These are phyloP conservation scores for Cercospora beticola DNA, from an alignment of 2,329 filamentous ascomycete genomes.

Conservation along the genomic window DNA sequence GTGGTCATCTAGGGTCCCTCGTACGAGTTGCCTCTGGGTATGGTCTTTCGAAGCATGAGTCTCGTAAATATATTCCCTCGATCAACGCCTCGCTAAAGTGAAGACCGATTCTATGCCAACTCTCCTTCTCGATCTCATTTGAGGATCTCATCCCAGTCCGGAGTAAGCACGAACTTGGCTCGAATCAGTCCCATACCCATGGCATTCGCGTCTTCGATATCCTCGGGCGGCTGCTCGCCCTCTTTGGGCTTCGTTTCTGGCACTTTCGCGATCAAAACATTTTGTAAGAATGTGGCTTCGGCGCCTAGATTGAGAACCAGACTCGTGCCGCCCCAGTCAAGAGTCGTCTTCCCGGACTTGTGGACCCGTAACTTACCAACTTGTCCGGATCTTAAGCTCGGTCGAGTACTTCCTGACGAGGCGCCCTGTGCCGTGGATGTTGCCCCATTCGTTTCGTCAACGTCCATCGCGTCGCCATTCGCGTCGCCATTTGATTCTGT, in stretches of 20 bases:
- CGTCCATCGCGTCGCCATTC: slow-evolving; percentile 26
- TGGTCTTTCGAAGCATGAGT: background rate
- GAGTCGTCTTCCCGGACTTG: slow-evolving; percentile 59
- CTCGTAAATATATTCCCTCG: background rate
- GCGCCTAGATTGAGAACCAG: slow-evolving; percentile 59
- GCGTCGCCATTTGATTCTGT: slow-evolving; percentile 10
- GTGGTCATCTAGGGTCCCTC: background rate
- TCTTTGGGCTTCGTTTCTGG: slow-evolving; percentile 32
- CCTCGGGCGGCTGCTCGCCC: slow-evolving; percentile 16
- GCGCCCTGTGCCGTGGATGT: slow-evolving; percentile 1
- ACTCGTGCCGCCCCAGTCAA: slow-evolving; percentile 63
- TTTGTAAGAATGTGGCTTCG: slow-evolving; percentile 59
- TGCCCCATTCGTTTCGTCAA: slow-evolving; percentile 20
- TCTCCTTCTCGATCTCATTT: slow-evolving; percentile 5
- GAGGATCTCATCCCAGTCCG: slow-evolving; percentile 59
- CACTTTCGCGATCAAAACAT: slow-evolving; percentile 51
- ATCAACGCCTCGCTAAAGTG: slow-evolving; percentile 3
- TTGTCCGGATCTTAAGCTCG: slow-evolving; percentile 51
- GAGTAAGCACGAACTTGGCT: slow-evolving; percentile 63
- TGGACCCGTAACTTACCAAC: slow-evolving; percentile 64
- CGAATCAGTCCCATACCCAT: slow-evolving; percentile 62
- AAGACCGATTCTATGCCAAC: background rate
- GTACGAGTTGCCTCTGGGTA: background rate
- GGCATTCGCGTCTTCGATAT: slow-evolving; percentile 36
- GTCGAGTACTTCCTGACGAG: slow-evolving; percentile 34